Percentiles rank a stretch among this genome's conserved stretches.
phyloP scores from a whole-genome alignment of 2,329 filamentous ascomycete genomes.

The Calycina marina region DNA sequence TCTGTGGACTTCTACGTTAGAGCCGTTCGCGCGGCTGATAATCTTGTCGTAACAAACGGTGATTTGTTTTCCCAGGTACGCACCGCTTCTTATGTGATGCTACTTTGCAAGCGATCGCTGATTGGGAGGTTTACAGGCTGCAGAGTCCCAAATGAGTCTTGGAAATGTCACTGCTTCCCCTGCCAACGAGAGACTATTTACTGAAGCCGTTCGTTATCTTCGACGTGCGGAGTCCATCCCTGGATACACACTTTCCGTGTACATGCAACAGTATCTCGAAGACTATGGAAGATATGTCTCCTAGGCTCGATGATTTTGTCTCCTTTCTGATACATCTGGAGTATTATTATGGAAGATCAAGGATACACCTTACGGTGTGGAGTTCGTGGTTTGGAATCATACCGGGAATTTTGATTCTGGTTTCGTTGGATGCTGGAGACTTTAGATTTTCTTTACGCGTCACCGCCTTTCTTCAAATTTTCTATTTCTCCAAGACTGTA shows the following conservation, averaged over 20 bases:
- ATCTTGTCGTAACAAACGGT: constrained; percentile 25
- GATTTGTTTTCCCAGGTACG: constrained; percentile 30
- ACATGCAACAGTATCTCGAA: constrained; percentile 33
- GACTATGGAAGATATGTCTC: constrained; percentile 27
- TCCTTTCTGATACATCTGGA: constrained; percentile 1
- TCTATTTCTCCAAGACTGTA: no score
- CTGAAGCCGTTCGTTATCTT: constrained; percentile 30
- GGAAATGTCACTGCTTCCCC: constrained; percentile 33
- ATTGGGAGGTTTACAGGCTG: constrained; percentile 24
- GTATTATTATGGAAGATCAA: neutral
- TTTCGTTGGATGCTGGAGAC: no score
- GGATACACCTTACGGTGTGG: no score
- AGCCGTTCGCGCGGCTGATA: constrained; percentile 29
- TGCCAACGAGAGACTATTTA: constrained; percentile 29
- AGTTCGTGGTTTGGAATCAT: no score
- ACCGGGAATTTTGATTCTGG: no score
- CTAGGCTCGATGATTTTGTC: constrained; percentile 5
- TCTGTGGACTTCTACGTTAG: constrained; percentile 34
- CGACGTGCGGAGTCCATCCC: constrained; percentile 27
- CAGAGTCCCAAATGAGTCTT: constrained; percentile 36
- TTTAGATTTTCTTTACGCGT: no score
- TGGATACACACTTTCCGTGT: constrained; percentile 28
- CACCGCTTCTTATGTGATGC: constrained; percentile 2
- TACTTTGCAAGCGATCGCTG: neutral
- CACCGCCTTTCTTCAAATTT: no score